phyloP scores from a whole-genome alignment of 176 grass and related monocot genomes.

The Chloris gayana region DNA sequence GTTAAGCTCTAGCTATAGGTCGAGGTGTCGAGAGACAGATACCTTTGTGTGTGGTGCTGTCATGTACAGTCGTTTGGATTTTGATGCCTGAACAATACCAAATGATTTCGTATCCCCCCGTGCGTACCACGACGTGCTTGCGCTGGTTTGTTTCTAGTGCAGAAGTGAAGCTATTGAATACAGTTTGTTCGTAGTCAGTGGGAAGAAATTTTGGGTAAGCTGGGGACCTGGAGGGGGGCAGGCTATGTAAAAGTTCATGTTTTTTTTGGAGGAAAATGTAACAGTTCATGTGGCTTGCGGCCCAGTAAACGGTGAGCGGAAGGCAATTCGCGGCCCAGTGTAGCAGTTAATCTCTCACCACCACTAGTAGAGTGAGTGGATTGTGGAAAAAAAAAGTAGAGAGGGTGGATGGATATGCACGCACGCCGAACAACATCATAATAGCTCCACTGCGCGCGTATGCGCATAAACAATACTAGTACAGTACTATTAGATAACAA shows the following conservation, averaged over 20 bases:
- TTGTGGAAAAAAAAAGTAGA: too few relatives aligned
- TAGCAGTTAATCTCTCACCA: background rate
- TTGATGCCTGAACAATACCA: slow-evolving; percentile 26
- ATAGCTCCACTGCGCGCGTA: background rate
- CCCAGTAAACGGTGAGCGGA: background rate
- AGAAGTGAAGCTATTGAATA: background rate
- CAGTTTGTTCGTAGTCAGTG: background rate
- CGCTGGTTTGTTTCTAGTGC: background rate
- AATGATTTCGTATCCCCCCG: too few relatives aligned
- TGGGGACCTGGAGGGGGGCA: background rate
- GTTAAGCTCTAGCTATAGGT: too few relatives aligned
- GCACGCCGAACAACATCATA: background rate
- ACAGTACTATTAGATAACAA: too few relatives aligned
- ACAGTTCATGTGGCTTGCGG: background rate
- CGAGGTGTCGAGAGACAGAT: background rate
- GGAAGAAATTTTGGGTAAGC: background rate
- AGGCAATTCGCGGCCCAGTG: background rate
- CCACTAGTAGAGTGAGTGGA: too few relatives aligned
- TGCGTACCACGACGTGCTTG: background rate
- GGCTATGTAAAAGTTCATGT: background rate
- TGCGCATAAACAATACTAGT: background rate
- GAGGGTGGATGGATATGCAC: background rate
- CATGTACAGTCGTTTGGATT: slow-evolving; percentile 2
- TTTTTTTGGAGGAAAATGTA: too few relatives aligned
- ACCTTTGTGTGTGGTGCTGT: slow-evolving; percentile 9